These are phyloP conservation scores for Backusella circina DNA, from an alignment of 192 early-diverging fungal species.

Conservation along the genomic window DNA sequence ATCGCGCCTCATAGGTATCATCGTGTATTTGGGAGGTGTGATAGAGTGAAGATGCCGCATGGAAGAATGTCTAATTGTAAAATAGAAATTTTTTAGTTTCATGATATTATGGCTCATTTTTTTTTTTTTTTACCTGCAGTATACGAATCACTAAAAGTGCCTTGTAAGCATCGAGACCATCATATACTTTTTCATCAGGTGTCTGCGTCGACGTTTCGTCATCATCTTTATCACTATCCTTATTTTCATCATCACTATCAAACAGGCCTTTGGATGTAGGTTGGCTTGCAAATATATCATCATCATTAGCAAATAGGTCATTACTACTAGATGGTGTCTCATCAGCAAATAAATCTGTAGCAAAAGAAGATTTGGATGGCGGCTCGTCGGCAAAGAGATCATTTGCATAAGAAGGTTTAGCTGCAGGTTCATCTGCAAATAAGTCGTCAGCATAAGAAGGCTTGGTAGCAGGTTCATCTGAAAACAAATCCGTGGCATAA, in stretches of 20 bases:
- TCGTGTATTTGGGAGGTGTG: neutral
- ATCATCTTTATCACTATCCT: neutral
- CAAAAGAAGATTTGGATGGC: constrained; percentile 8
- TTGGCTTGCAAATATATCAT: neutral
- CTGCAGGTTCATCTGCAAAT: constrained; percentile 14
- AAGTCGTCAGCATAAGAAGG: constrained; percentile 5
- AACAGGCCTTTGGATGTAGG: neutral
- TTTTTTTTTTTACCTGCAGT: constrained; percentile 46
- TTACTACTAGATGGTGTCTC: neutral
- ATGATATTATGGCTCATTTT: neutral
- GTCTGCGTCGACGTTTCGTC: neutral
- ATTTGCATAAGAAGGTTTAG: neutral
- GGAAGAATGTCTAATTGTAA: constrained; percentile 16
- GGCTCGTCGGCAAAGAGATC: constrained; percentile 25
- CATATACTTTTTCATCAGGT: neutral
- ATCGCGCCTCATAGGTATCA: neutral
- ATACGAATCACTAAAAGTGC: constrained; percentile 58
- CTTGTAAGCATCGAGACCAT: constrained; percentile 44
- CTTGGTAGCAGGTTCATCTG: constrained; percentile 16
- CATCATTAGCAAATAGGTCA: constrained; percentile 17
- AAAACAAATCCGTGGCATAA: constrained; percentile 25
- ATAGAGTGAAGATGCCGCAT: constrained; percentile 8
- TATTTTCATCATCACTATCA: constrained; percentile 12
- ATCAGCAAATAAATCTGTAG: constrained; percentile 28
- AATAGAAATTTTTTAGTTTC: too few species aligned